Base-by-base conservation (phyloP, 1,139 yeast species). In the Candida mesenterica region DNA sequence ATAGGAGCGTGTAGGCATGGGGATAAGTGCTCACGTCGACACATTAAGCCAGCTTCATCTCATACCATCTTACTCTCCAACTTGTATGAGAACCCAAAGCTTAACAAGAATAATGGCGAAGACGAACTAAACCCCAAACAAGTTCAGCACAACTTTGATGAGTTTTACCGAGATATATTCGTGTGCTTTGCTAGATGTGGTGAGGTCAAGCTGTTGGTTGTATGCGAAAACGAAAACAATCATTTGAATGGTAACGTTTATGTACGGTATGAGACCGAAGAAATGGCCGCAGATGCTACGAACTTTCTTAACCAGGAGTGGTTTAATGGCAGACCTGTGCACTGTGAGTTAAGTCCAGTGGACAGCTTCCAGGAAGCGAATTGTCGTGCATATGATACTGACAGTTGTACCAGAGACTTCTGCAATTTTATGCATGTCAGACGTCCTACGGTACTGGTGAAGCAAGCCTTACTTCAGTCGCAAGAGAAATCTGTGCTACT, bases 1-100 rank as follows among this genome's bases (percentile, higher is more conserved):
- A 86, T 89, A 28, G 97, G 97, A 2, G 95, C 96, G 0, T 90
- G 97, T 55, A 72, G 97, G 40, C 97, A 90, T 56, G 97, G 97
- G 2, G 92, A 83, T 42, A 83, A 81, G 50, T 90, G 97, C 54
- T 82, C 92, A 9, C 69, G 94, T 49, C 73, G 72, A 39, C 97
- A 90, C 55, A 68, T 75, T 27, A 74, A 75, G 46, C 96, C 97
- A 1, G 60, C 68, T n/a, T 60, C 66, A 29, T 83, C 95, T 1
- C 71, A 70, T 41, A 82, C 92, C 1, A 69, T 89, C 3, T 65
- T 85, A 29, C 67, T 87, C 41, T 72, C 83, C 30, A 85, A 85
- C 48, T 56, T 90, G 40, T 86, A 82, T 51, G 80, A 77, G 44
- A 82, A 84, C 46, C 90, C 95, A 7, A 65, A 62, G 38, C 53